Evolutionary conservation across 352 stramenopile species (phyloP).

Genomic region (Halophytophthora polymorphica): DNA sequence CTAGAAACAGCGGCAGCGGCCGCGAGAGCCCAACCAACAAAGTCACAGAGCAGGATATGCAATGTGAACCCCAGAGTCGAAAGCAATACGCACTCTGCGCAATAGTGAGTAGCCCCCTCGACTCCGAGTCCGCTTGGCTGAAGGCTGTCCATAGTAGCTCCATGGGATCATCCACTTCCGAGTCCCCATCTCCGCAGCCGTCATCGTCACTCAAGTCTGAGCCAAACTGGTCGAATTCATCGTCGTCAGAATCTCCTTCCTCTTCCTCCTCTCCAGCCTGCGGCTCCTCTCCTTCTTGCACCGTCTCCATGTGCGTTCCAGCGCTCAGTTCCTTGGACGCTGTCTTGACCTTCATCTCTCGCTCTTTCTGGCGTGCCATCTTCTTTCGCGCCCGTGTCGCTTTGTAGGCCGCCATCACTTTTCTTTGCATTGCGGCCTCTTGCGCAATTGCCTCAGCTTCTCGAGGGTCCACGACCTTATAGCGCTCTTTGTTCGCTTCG

Average conservation of each 20-base stretch:
- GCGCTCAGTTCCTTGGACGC: constrained; percentile 9
- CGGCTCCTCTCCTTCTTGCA: constrained; percentile 49
- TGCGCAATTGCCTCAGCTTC: constrained; percentile 44
- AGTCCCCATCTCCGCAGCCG: constrained; percentile 28
- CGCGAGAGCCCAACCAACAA: not conserved
- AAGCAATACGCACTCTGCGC: constrained; percentile 41
- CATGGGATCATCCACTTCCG: constrained; percentile 58
- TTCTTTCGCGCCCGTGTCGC: constrained; percentile 57
- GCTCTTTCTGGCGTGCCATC: constrained; percentile 51
- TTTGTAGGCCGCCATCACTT: constrained; percentile 67
- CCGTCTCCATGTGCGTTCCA: constrained; percentile 53
- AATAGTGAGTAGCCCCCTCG: constrained; percentile 39
- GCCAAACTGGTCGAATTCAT: constrained; percentile 44
- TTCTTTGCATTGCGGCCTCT: constrained; percentile 55
- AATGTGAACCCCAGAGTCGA: not conserved
- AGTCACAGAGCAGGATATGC: not conserved
- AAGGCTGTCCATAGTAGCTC: constrained; percentile 70
- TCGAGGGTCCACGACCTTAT: constrained; percentile 60
- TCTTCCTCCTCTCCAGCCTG: constrained; percentile 24
- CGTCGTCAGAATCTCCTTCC: constrained; percentile 35
- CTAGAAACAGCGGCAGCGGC: constrained; percentile 2
- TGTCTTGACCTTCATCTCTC: constrained; percentile 40
- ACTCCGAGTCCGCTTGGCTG: constrained; percentile 36
- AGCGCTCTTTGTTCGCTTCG: constrained; percentile 63
- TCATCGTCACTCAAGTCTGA: constrained; percentile 52